Conservation (phyloP, 805 yeast species). For the Candida tallmaniae region DNA sequence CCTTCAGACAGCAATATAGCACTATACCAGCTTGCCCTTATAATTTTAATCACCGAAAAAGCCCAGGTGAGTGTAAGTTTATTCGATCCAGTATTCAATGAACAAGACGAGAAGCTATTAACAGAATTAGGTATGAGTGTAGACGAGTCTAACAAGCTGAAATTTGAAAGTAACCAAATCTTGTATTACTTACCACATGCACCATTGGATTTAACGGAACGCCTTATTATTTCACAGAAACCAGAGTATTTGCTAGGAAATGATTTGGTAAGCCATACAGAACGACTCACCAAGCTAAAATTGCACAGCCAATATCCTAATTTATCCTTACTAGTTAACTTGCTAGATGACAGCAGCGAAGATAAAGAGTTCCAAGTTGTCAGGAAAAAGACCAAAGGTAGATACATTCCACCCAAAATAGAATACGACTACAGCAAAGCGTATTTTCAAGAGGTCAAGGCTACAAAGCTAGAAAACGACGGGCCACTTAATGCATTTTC, state of each 20-base stretch:
- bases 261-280: constrained; percentile 50
- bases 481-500: constrained; percentile 46
- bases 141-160: constrained; percentile 9
- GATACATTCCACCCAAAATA: constrained; percentile 27
- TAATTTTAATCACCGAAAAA: constrained; percentile 34
- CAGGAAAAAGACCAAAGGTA: constrained; percentile 12
- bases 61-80: constrained; percentile 33
- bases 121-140: constrained; percentile 12
- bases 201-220: constrained; percentile 51
- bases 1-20: constrained; percentile 58
- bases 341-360: constrained; percentile 12
- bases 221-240: constrained; percentile 22
- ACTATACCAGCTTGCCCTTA: constrained; percentile 59
- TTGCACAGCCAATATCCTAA: constrained; percentile 41
- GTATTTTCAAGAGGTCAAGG: constrained; percentile 27
- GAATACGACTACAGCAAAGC: constrained; percentile 23
- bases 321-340: constrained; percentile 35
- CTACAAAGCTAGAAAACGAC: constrained; percentile 11
- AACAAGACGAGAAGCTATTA: constrained; percentile 36
- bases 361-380: constrained; percentile 15
- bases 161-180: background rate
- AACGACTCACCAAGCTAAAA: constrained; percentile 41
- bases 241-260: constrained; percentile 49
- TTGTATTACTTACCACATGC: constrained; percentile 74
- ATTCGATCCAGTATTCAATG: constrained; percentile 62